phyloP scores from a whole-genome alignment of 768 basidiomycete genomes.

The Mycena vulgaris region DNA sequence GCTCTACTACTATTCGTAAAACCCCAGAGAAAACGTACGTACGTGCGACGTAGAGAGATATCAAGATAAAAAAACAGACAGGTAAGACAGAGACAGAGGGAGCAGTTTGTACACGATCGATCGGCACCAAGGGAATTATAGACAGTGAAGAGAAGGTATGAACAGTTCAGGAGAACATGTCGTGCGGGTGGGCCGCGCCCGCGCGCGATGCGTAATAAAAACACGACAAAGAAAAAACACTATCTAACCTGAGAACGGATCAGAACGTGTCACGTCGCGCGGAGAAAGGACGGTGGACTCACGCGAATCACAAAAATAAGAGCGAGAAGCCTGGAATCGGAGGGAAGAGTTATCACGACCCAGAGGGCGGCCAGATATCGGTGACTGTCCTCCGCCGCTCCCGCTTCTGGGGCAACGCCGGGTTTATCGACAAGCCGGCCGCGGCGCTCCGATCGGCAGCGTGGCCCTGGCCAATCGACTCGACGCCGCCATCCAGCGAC shows the following conservation, averaged over 20 bases:
- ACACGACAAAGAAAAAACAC: conserved; percentile 15
- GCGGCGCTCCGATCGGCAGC: conserved; percentile 61
- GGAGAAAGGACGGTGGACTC: conserved; percentile 2
- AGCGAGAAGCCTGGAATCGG: conserved; percentile 6
- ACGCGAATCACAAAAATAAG: conserved; percentile 34
- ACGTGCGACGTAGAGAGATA: conserved; percentile 26
- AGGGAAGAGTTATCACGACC: conserved; percentile 17
- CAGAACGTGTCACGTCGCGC: not conserved
- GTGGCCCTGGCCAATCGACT: conserved; percentile 46
- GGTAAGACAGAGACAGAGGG: conserved; percentile 23
- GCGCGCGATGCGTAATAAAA: conserved; percentile 23
- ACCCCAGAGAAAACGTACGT: conserved; percentile 23
- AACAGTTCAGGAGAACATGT: conserved; percentile 20
- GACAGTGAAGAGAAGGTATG: conserved; percentile 27
- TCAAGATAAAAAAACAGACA: conserved; percentile 37
- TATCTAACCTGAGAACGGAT: conserved; percentile 13
- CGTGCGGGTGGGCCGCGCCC: conserved; percentile 5
- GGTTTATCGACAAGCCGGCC: conserved; percentile 47
- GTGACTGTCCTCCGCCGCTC: conserved; percentile 62
- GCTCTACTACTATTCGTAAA: conserved; percentile 28
- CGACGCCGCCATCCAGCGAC: conserved; percentile 61
- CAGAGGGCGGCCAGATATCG: conserved; percentile 58
- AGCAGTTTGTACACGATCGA: conserved; percentile 26
- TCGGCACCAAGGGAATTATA: conserved; percentile 12
- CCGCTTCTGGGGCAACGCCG: conserved; percentile 42